These are phyloP conservation scores for Penicillium canariense DNA, from an alignment of 495 filamentous ascomycete genomes.

Conservation along the genomic window DNA sequence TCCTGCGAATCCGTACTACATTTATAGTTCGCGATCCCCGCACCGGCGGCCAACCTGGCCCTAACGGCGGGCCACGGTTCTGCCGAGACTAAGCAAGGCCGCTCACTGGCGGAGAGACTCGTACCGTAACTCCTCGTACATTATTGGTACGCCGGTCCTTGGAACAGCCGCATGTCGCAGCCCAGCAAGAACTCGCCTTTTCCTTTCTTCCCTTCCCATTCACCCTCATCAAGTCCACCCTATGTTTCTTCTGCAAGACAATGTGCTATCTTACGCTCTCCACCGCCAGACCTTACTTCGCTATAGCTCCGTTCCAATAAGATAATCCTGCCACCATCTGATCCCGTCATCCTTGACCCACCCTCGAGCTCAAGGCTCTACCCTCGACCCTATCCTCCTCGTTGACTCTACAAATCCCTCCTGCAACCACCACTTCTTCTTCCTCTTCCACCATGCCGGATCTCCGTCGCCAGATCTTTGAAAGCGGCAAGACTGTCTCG, in stretches of 20 bases:
- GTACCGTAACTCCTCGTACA: too few relatives aligned
- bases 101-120: not conserved
- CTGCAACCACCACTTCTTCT: slow-evolving; percentile 13
- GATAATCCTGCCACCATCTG: slow-evolving; percentile 16
- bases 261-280: slow-evolving; percentile 30
- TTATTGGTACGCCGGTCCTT: too few relatives aligned
- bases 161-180: too few relatives aligned
- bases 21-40: slow-evolving; percentile 6
- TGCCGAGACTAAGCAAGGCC: not conserved
- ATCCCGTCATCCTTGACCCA: not conserved
- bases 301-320: slow-evolving; percentile 30
- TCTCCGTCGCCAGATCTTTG: slow-evolving; percentile 74
- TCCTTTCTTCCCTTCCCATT: slow-evolving; percentile 10
- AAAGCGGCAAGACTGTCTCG: slow-evolving; percentile 89
- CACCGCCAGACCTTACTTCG: slow-evolving; percentile 16
- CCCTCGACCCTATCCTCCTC: not conserved
- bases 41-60: slow-evolving; percentile 9
- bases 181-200: too few relatives aligned
- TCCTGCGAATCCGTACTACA: not conserved
- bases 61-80: slow-evolving; percentile 8
- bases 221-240: slow-evolving; percentile 2
- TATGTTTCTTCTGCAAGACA: slow-evolving; percentile 22
- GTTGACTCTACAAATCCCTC: not conserved
- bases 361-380: not conserved
- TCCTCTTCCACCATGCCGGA: slow-evolving; percentile 38